Base-by-base conservation (phyloP, 78 protist genomes). In the Dictyostelium capitatum region DNA sequence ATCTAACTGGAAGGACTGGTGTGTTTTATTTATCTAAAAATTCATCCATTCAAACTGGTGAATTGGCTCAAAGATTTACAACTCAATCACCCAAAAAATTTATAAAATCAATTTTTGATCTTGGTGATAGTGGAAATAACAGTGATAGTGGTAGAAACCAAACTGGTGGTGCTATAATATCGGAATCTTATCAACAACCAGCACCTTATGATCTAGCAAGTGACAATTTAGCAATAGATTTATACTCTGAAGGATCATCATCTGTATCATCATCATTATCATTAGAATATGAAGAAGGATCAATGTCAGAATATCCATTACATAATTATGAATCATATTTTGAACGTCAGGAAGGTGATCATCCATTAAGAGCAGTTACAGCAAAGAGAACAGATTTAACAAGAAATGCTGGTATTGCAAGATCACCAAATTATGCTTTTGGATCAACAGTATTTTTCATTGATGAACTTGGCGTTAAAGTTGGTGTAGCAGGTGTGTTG, bases 361-460 rank as follows among this genome's bases (percentile, higher is more conserved):
- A 23, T 32, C 75, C 75, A 10, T 51, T 46, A 5, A 30, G 15
- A 12, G 8, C 46, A n/a, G 14, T 81, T 14, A 43, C n/a, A 12
- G 89, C 89, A 25, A 70, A 32, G 7, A 57, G 79, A 53, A 50
- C 70, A 0, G 89, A 81, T 81, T 50, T 46, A 46, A 50, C 73
- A 19, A 50, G 73, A 65, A 81, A 81, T 48, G 89, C 57, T 15
- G 89, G 48, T 15, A 30, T 81, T 28, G 23, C 19, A 6, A 37
- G n/a, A 28, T 50, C 53, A 43, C n/a, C 51, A 25, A 25, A 64
- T 12, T 48, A 46, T 81, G 89, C 59, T 12, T 81, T 81, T 48
- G 89, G 89, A 46, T 47, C 65, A 20, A 32, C 28, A 20, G 89
- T 81, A 81, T 81, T 81, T 70, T 81, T 43, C 53, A 30, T 30